Conservation (phyloP, 768 basidiomycete genomes). For the Tylopilus plumbeoviolaceoides region DNA sequence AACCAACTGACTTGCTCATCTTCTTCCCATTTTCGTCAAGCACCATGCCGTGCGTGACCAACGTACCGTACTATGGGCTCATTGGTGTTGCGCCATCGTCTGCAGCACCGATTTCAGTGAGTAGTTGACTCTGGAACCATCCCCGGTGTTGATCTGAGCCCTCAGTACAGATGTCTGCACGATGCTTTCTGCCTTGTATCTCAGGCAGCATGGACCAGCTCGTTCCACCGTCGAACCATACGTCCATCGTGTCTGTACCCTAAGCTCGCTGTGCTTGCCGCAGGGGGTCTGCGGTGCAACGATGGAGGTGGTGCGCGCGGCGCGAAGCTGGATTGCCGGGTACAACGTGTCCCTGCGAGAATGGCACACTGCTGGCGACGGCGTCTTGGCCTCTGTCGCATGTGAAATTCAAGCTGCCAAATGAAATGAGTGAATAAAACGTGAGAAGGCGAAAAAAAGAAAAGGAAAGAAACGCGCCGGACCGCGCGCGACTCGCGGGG, state of each 20-base stretch:
- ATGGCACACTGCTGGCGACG: too few relatives aligned
- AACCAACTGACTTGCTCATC: constrained; percentile 98
- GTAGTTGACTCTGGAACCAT: constrained; percentile 95
- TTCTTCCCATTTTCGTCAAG: constrained; percentile 83
- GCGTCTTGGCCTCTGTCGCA: too few relatives aligned
- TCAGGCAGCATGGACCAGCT: constrained; percentile 79
- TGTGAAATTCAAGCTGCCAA: too few relatives aligned
- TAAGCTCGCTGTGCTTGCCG: too few relatives aligned
- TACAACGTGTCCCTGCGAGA: too few relatives aligned
- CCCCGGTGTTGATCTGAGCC: constrained; percentile 97
- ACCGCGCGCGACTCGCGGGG: too few relatives aligned
- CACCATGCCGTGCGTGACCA: constrained; percentile 98
- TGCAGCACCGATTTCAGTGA: constrained; percentile 64
- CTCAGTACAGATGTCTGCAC: constrained; percentile 88
- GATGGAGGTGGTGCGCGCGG: too few relatives aligned
- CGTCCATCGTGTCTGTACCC: constrained; percentile 95
- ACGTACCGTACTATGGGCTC: constrained; percentile 65
- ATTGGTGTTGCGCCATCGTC: constrained; percentile 13
- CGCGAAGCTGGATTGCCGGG: too few relatives aligned
- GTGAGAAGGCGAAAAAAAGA: too few relatives aligned
- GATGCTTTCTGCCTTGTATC: constrained; percentile 37
- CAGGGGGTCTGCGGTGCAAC: too few relatives aligned
- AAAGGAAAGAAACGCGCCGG: too few relatives aligned
- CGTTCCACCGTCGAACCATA: constrained; percentile 97
- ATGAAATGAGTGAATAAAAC: too few relatives aligned